Percentiles rank a stretch among this genome's conserved stretches.
Evolutionary conservation across 75 land plant species (phyloP).

Genomic region (Picea glauca): DNA sequence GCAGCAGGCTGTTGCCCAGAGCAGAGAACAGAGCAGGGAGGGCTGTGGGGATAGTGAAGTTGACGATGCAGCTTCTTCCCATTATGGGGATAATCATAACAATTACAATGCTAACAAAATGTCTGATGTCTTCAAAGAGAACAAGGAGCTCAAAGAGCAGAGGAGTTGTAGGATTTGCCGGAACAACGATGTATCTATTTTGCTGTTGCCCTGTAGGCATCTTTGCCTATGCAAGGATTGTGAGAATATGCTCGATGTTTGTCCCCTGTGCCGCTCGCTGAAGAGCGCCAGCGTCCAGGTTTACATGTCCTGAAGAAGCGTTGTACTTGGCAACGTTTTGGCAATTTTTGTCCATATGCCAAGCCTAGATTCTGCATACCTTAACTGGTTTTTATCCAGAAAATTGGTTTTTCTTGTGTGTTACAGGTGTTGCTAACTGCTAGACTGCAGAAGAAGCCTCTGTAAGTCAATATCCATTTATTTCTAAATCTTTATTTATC

Average conservation of each 20-base stretch:
- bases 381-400: too few relatives aligned
- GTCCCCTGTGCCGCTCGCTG: slow-evolving; percentile 55
- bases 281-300: slow-evolving; percentile 68
- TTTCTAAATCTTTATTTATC: too few relatives aligned
- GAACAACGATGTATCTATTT: slow-evolving; percentile 53
- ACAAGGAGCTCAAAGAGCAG: slow-evolving; percentile 34
- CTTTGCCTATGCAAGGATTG: slow-evolving; percentile 80
- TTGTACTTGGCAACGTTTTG: too few relatives aligned
- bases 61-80: slow-evolving; percentile 70
- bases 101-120: neutral
- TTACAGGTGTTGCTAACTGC: too few relatives aligned
- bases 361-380: too few relatives aligned
- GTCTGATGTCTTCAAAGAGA: slow-evolving; percentile 19
- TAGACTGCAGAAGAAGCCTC: too few relatives aligned
- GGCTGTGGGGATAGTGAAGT: slow-evolving; percentile 76
- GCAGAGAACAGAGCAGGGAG: slow-evolving; percentile 52
- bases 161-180: slow-evolving; percentile 58
- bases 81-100: slow-evolving; percentile 12
- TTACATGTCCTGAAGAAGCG: slow-evolving; percentile 42
- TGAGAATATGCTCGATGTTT: slow-evolving; percentile 43
- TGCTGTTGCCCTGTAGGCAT: slow-evolving; percentile 81
- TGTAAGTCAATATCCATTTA: too few relatives aligned
- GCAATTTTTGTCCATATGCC: too few relatives aligned
- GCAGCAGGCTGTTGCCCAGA: slow-evolving; percentile 59
- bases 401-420: too few relatives aligned